Evolutionary conservation across 768 basidiomycete species (phyloP), one percentile per base, ranked within the genome.

Genomic region (Phylloporus sp.): DNA sequence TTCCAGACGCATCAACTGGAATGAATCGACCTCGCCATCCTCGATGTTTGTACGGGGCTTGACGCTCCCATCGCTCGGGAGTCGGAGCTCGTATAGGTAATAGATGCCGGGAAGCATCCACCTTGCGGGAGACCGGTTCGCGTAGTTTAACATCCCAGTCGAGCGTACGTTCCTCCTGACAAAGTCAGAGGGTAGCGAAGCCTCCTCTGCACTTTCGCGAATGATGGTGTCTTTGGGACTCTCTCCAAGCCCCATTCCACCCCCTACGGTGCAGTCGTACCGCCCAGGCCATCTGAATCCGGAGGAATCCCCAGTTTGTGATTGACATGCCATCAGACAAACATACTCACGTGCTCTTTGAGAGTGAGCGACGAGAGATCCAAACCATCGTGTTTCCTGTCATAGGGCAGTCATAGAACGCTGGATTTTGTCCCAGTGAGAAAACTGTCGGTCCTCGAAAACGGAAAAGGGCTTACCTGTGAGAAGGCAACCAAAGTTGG

Each of bases 91-190:
- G 45, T 72, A 77, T 32, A 74, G 67, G 50, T 74, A 73, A 55
- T 77, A 77, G 18, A 75, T 60, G 23, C 73, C 73, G 7, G 76
- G 76, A 16, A 77, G 59, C 13, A 75, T 64, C 73, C 73, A 77
- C 34, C 68, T 65, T n/a, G 68, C 59, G 8, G 73, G 73, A 0
- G 75, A 75, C 20, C 73, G 74, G 50, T 76, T 73, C 42, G 66
- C 68, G 59, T 65, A 77, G n/a, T 71, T 68, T 15, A 76, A 57
- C 42, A 70, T 65, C 16, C 75, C 75, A 6, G 67, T 69, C 4
- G 70, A 59, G 12, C 66, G 68, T 22, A 65, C 63, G 54, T 64
- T 54, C n/a, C 60, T 46, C 50, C 45, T 57, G 45, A 76, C 68
- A 50, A 72, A 75, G 41, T 66, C 63, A 9, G 57, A 51, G 42